These are phyloP conservation scores for Scenedesmus sp. DNA, from an alignment of 163 green algal genomes.

Conservation along the genomic window DNA sequence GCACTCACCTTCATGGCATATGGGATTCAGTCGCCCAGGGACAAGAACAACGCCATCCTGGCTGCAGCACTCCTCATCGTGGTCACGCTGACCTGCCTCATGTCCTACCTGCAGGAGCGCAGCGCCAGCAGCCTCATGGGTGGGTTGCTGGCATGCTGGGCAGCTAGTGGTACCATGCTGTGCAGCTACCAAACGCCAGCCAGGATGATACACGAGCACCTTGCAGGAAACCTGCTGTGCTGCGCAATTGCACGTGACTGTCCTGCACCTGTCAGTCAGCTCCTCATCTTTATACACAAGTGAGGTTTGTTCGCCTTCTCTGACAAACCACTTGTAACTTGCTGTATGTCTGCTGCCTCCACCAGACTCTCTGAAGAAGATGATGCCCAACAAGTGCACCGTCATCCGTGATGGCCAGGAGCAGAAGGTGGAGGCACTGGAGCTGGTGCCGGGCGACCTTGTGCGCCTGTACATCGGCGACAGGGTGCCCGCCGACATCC, in stretches of 20 bases:
- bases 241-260: too few relatives aligned
- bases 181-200: not conserved
- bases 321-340: too few relatives aligned
- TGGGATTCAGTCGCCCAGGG: slow-evolving; percentile 42
- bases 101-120: slow-evolving; percentile 55
- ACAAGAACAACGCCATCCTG: slow-evolving; percentile 58
- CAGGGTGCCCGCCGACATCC: slow-evolving; percentile 88
- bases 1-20: slow-evolving; percentile 59
- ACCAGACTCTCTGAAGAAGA: slow-evolving; percentile 49
- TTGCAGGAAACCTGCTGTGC: too few relatives aligned
- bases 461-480: slow-evolving; percentile 92
- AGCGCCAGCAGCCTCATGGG: slow-evolving; percentile 52
- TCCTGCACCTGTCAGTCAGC: not conserved
- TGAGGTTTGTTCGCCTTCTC: not conserved
- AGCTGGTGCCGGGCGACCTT: slow-evolving; percentile 96
- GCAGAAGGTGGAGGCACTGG: slow-evolving; percentile 70
- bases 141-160: not conserved
- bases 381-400: slow-evolving; percentile 62
- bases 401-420: slow-evolving; percentile 59
- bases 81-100: slow-evolving; percentile 50
- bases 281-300: not conserved
- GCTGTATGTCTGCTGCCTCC: not conserved
- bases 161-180: not conserved
- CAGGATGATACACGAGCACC: too few relatives aligned
- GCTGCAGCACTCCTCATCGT: slow-evolving; percentile 54